Evolutionary conservation across 2,329 filamentous ascomycete genomes (phyloP).

Genomic region (Pyricularia pennisetigena): DNA sequence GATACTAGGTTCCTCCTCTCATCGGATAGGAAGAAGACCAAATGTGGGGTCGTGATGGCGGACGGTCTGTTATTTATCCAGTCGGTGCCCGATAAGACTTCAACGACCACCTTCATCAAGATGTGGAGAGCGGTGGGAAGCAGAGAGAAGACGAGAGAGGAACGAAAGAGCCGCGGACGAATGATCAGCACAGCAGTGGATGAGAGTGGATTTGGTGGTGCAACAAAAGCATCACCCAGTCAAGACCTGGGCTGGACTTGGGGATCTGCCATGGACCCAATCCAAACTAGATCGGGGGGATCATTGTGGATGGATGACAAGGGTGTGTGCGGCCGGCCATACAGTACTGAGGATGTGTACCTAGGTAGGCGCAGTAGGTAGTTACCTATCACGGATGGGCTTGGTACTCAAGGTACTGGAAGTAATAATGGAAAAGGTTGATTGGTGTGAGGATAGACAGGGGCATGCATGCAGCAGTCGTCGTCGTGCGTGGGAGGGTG

Average conservation of each 20-base stretch:
- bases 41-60: constrained; percentile 2
- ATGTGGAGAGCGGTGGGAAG: background rate
- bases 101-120: background rate
- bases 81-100: constrained; percentile 3
- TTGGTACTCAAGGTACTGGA: background rate
- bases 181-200: background rate
- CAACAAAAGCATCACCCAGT: background rate
- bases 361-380: background rate
- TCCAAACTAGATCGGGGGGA: background rate
- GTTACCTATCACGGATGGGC: background rate
- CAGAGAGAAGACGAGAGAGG: background rate
- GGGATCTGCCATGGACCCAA: background rate
- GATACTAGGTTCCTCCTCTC: background rate
- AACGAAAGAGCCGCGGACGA: background rate
- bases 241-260: background rate
- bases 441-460: background rate
- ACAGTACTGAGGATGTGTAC: background rate
- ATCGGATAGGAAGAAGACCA: background rate
- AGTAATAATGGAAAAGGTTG: background rate
- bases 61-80: constrained; percentile 5
- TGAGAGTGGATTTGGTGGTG: background rate
- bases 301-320: background rate
- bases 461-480: background rate
- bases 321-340: background rate
- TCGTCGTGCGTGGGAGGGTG: background rate